Evolutionary conservation across 345 rosid species (phyloP), one percentile per base, ranked within the genome.

Genomic region (Linum trigynum): DNA sequence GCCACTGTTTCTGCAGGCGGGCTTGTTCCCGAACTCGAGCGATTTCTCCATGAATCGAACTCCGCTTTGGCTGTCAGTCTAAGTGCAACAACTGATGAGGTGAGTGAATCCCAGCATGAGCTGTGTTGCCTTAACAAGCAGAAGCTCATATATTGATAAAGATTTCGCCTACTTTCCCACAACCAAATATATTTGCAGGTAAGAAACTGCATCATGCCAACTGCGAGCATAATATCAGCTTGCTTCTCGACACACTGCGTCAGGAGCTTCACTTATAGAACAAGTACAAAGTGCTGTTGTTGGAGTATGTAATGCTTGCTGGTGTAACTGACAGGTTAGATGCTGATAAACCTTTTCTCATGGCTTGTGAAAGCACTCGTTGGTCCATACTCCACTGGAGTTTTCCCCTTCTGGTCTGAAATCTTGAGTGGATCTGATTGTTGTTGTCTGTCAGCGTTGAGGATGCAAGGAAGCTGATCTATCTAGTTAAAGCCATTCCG

Each of bases 81-180:
- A 66, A 92, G 88, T 79, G 97, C 97, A 17, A 90, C 97, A 39
- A 92, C 97, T 5, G 98, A 88, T 78, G 96, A 90, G 96, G 97
- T 88, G 66, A n/a, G 14, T 69, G 61, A 67, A 73, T 67, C 41
- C 53, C 67, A 16, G 57, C 35, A 37, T 7, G 59, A 7, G 53
- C 65, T 63, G 5, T 57, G 65, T 63, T 66, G 64, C 17, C 45
- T 56, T 41, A 6, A 56, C 2, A 14, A 23, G 32, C 32, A 23
- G 32, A 23, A 23, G 32, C 32, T 23, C 32, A 23, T 1, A 1
- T 23, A 23, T 23, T 23, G 32, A 23, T 23, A 23, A 23, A 23
- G 32, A 23, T 23, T 23, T 23, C 32, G 32, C 32, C 32, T 23
- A 23, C 32, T 23, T 23, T 23, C 32, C 32, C 32, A 23, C 32